Base-by-base conservation (phyloP, 1,139 yeast species). In the Arxiozyma heterogenica region DNA sequence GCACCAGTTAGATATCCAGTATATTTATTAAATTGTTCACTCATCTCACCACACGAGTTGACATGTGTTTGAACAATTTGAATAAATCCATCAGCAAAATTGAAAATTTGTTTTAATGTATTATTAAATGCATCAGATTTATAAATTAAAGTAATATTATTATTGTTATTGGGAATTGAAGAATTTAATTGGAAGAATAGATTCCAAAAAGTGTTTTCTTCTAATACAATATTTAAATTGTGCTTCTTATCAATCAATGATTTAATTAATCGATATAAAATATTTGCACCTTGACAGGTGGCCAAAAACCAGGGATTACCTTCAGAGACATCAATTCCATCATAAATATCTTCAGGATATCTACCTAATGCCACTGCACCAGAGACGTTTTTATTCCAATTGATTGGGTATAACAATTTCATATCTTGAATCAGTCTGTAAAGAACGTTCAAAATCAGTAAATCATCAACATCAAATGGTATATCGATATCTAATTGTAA, bases 221-320 rank as follows among this genome's bases (percentile, higher is more conserved):
- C 55, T 25, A 59, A 45, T 17, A 62, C 62, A 17, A 73, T 64
- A 1, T 65, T 52, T 51, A 73, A 61, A 57, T 75, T 77, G 30
- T 71, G 63, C 41, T 66, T 58, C n/a, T 61, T 54, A 7, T 59
- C 59, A 57, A 69, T 68, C 49, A 73, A 65, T 49, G 69, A 71
- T 57, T 62, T 65, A 51, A 73, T 70, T 57, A 69, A 64, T 59
- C 71, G 75, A 66, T 71, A 76, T 41, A 73, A 59, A 44, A 71
- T 53, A 55, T 71, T 71, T 1, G 95, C 79, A 1, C 93, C 91
- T 2, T 93, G 76, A 0, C 93, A 82, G 0, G 97, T 91, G 23
- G 94, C 77, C 56, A 93, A 78, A 66, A 91, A 91, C 98, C 98
- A 93, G 2, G 98, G 98, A 64, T 93, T 93, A 2, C 97, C 98